Base-by-base conservation (phyloP, 169 alveolate species). In the Theileria parva region DNA sequence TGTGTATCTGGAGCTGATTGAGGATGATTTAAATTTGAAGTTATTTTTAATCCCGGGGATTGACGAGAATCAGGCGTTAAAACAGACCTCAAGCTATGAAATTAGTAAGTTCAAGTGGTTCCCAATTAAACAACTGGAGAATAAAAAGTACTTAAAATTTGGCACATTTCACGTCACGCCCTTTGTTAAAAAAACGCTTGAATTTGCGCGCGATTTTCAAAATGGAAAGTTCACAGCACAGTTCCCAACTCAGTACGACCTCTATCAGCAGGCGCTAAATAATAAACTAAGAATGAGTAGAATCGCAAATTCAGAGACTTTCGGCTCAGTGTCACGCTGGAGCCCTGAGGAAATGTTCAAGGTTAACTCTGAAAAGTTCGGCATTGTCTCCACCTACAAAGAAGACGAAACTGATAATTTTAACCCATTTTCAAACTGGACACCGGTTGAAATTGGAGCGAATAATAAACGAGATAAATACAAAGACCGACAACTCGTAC, bases 331-430 rank as follows among this genome's bases (percentile, higher is more conserved):
- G 17, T 51, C 79, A 23, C 74, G 83, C 2, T 94, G 97, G 97
- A 87, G 89, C 59, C 94, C 91, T 0, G 96, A 93, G 64, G 97
- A 94, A 44, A 94, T 94, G 97, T 94, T 94, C 84, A 87, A 92
- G 67, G 81, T 94, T 69, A 94, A 94, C 84, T 92, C 80, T 48
- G 94, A 93, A 74, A 94, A 93, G 57, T 94, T 94, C 79, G 96
- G 96, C 25, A 94, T 94, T 6, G 89, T 83, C 44, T 92, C 96
- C 51, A 94, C 97, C 19, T 94, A 93, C 85, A 55, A 65, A 17
- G 74, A 57, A n/a, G 66, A 57, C 30, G 66, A 57, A 25, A 25
- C 32, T 19, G 34, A 57, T 19, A 19, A 57, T 19, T 19, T 21
- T 11, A 57, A 25, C 66, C 28, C 32, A 3, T 57, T 57, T 25